A percentile compares a stretch with the other conserved stretches of the same genome.
Conservation (phyloP, 331 rosid genomes). For the Acacia pycnantha region DNA sequence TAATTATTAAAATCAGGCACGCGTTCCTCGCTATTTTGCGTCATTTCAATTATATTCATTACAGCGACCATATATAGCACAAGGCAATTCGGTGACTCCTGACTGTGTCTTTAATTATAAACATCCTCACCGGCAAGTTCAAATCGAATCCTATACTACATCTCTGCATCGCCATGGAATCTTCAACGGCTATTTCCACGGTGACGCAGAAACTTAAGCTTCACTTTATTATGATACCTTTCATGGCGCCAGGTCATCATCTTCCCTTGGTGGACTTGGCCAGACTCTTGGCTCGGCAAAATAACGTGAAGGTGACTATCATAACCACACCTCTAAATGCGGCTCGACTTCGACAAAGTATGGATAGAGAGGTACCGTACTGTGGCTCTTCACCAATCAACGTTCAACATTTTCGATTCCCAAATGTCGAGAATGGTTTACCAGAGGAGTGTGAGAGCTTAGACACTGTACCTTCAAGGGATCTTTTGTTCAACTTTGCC, state of each 20-base stretch:
- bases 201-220: background rate
- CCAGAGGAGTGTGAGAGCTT: conserved; percentile 34
- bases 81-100: no score
- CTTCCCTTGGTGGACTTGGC: conserved; percentile 42
- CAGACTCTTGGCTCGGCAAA: conserved; percentile 13
- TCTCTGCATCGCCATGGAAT: background rate
- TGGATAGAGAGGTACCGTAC: conserved; percentile 7
- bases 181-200: background rate
- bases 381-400: background rate
- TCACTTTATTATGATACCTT: conserved; percentile 40
- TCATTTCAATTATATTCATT: no score
- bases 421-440: conserved; percentile 24
- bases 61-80: no score
- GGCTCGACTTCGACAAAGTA: background rate
- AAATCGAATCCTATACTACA: background rate
- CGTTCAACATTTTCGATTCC: background rate
- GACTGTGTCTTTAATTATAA: no score
- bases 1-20: no score
- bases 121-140: no score
- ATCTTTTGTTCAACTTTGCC: background rate
- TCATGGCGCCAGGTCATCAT: conserved; percentile 36
- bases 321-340: conserved; percentile 32
- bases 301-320: background rate
- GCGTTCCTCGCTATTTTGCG: no score
- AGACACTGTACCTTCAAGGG: conserved; percentile 34